Percentiles rank a stretch among this genome's conserved stretches.
These are phyloP conservation scores for Elaeis oleifera DNA, from an alignment of 202 grass and related monocot genomes.

Conservation along the genomic window DNA sequence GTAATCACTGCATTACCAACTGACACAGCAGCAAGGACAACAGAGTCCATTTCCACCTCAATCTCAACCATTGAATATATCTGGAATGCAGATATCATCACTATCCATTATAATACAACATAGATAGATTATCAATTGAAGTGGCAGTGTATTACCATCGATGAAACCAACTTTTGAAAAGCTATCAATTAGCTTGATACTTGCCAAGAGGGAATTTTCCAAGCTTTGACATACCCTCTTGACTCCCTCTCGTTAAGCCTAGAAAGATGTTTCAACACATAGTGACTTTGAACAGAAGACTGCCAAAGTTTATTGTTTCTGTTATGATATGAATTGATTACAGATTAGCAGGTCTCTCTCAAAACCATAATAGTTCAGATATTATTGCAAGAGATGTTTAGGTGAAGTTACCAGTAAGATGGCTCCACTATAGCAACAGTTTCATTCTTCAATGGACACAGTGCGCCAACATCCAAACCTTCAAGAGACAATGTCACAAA, in stretches of 20 bases:
- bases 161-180: constrained; percentile 73
- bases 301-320: not conserved
- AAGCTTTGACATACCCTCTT: constrained; percentile 68
- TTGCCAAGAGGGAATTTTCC: constrained; percentile 62
- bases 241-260: constrained; percentile 71
- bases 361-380: not conserved
- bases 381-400: not conserved
- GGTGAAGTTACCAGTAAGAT: constrained; percentile 71
- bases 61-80: constrained; percentile 98
- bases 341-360: too few species aligned
- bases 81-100: constrained; percentile 25
- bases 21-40: constrained; percentile 86
- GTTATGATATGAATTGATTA: not conserved
- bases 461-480: constrained; percentile 87
- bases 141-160: constrained; percentile 11
- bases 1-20: constrained; percentile 68
- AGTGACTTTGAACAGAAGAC: not conserved
- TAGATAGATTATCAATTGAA: constrained; percentile 5
- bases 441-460: constrained; percentile 93
- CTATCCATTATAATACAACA: constrained; percentile 17
- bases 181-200: constrained; percentile 85
- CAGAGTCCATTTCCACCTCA: constrained; percentile 91
- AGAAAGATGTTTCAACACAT: constrained; percentile 1
- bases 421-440: constrained; percentile 85
- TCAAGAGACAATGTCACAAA: not conserved